phyloP scores from a whole-genome alignment of 345 rosid species.

The Anacardium occidentale region DNA sequence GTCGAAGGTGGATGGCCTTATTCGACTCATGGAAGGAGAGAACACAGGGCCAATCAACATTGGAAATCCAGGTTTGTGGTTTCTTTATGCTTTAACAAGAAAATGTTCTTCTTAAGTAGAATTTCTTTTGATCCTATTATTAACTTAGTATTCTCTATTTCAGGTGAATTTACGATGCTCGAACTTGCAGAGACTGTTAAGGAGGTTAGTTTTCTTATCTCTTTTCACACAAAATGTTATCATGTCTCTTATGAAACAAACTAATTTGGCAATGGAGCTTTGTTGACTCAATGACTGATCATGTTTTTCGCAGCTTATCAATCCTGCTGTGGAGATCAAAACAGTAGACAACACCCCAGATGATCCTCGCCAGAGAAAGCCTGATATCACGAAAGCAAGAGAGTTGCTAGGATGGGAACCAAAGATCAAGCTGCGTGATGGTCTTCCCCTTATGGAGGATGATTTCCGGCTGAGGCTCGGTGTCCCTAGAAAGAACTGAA shows the following conservation, averaged over 20 bases:
- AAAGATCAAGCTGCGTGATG: conserved; percentile 74
- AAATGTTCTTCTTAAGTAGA: not conserved
- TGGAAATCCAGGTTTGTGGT: conserved; percentile 66
- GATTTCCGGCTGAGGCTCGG: conserved; percentile 85
- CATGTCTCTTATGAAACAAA: no score
- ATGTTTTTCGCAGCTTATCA: conserved; percentile 56
- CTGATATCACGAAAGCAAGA: conserved; percentile 77
- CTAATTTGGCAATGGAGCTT: not conserved
- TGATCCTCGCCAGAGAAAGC: conserved; percentile 95
- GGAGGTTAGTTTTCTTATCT: conserved; percentile 53
- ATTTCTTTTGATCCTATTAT: not conserved
- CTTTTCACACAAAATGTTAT: not conserved
- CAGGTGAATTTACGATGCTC: conserved; percentile 85
- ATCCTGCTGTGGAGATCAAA: conserved; percentile 63
- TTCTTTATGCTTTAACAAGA: not conserved
- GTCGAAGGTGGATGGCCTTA: conserved; percentile 83
- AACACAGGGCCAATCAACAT: conserved; percentile 88
- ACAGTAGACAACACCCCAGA: conserved; percentile 90
- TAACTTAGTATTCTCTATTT: conserved; percentile 7
- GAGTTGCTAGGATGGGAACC: conserved; percentile 93
- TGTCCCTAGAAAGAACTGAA: conserved; percentile 46
- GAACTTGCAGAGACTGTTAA: conserved; percentile 89
- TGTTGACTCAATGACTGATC: not conserved
- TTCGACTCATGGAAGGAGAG: conserved; percentile 92
- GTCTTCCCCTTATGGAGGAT: conserved; percentile 92